phyloP scores from a whole-genome alignment of 495 filamentous ascomycete species.

The Xylaria acuta region DNA sequence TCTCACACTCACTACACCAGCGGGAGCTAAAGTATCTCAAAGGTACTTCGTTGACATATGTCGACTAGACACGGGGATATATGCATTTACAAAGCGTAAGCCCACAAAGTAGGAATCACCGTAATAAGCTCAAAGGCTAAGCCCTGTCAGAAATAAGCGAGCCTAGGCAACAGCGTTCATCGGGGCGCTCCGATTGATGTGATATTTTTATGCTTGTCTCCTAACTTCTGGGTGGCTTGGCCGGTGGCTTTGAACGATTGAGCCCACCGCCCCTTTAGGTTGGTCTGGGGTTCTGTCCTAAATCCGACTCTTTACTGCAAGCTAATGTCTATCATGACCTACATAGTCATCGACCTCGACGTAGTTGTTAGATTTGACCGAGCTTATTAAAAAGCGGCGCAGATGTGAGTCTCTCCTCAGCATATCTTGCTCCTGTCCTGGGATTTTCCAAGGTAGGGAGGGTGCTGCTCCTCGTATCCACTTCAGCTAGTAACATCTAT shows the following conservation, averaged over 20 bases:
- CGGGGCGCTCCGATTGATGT: background rate
- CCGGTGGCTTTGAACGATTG: background rate
- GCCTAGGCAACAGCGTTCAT: background rate
- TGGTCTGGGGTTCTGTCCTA: background rate
- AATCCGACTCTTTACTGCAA: too few species aligned
- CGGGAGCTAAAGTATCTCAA: background rate
- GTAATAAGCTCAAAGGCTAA: background rate
- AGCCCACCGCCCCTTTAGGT: background rate
- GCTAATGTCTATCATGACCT: background rate
- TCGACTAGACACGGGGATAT: background rate
- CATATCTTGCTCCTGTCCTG: background rate
- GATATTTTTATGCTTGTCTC: background rate
- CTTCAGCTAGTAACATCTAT: background rate
- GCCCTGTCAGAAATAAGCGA: background rate
- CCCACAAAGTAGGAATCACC: background rate
- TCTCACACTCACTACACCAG: background rate
- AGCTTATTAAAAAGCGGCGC: background rate
- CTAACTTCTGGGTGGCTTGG: background rate
- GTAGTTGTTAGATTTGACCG: background rate
- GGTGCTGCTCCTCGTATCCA: background rate
- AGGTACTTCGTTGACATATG: background rate
- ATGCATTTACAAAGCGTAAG: background rate
- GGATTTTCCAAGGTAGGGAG: background rate
- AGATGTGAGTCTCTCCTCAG: background rate
- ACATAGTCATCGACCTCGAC: background rate